A percentile compares a stretch with the other conserved stretches of the same genome.
Evolutionary conservation across 805 yeast species (phyloP).

Genomic region (Cyberlindnera maritima): DNA sequence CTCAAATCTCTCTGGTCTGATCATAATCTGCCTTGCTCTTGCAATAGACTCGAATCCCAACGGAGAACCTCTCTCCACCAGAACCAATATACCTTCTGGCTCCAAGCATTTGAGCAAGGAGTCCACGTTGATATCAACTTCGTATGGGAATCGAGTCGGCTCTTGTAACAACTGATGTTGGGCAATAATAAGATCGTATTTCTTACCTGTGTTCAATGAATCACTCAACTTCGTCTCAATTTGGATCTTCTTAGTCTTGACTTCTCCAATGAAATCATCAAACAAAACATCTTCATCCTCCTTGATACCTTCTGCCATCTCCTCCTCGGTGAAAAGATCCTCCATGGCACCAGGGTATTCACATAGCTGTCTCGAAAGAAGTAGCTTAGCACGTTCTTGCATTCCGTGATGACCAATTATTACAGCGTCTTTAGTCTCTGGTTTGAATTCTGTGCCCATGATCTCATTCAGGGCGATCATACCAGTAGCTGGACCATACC

Average conservation of each 20-base stretch:
- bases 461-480: constrained; percentile 83
- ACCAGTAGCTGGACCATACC: constrained; percentile 92
- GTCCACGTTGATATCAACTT: constrained; percentile 67
- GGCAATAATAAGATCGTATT: constrained; percentile 80
- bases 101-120: constrained; percentile 56
- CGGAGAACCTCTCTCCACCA: constrained; percentile 88
- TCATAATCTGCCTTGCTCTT: constrained; percentile 82
- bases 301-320: constrained; percentile 19
- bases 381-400: constrained; percentile 75
- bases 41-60: constrained; percentile 86
- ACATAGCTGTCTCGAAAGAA: constrained; percentile 65
- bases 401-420: constrained; percentile 69
- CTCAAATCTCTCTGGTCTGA: constrained; percentile 74
- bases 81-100: constrained; percentile 77
- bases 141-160: constrained; percentile 60
- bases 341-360: constrained; percentile 37
- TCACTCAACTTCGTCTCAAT: constrained; percentile 55
- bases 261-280: constrained; percentile 45
- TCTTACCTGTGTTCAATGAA: constrained; percentile 41
- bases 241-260: constrained; percentile 54
- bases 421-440: constrained; percentile 66
- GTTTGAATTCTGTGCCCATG: constrained; percentile 62
- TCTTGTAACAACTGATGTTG: constrained; percentile 72
- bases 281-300: constrained; percentile 25
- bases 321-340: constrained; percentile 20